phyloP scores from a whole-genome alignment of 306 rosid species.

The Castanopsis chinensis region DNA sequence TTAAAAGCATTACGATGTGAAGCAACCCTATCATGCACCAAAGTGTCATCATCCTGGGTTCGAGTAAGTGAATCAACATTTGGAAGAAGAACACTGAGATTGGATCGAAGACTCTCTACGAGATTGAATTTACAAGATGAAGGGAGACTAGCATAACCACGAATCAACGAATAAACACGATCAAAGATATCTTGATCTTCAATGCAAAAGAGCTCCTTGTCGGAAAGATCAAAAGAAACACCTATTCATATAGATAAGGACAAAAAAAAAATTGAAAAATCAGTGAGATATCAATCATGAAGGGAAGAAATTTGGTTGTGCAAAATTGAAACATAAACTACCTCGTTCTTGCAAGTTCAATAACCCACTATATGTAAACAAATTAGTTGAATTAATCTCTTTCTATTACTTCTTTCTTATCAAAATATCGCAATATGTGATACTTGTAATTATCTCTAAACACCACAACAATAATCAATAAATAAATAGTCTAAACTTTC shows the following conservation, averaged over 20 bases:
- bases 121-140: constrained; percentile 62
- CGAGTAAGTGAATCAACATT: constrained; percentile 73
- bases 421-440: not conserved
- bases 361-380: not conserved
- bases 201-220: constrained; percentile 68
- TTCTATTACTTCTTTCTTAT: not conserved
- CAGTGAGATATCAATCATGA: not conserved
- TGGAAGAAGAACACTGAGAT: constrained; percentile 88
- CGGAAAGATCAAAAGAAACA: constrained; percentile 87
- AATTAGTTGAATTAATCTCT: not conserved
- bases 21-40: constrained; percentile 50
- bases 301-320: not conserved
- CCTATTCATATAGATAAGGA: constrained; percentile 32
- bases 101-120: constrained; percentile 85
- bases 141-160: constrained; percentile 45
- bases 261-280: not conserved
- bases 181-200: constrained; percentile 87
- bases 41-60: constrained; percentile 39
- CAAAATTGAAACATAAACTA: not conserved
- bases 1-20: constrained; percentile 87
- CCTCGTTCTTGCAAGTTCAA: not conserved
- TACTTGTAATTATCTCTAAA: not conserved
- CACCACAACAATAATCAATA: no score
- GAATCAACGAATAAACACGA: constrained; percentile 70
- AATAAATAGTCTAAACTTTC: no score